Evolutionary conservation across 257 asterid genomes (phyloP), one percentile per base, ranked within the genome.

Genomic region (Nicotiana sylvestris): DNA sequence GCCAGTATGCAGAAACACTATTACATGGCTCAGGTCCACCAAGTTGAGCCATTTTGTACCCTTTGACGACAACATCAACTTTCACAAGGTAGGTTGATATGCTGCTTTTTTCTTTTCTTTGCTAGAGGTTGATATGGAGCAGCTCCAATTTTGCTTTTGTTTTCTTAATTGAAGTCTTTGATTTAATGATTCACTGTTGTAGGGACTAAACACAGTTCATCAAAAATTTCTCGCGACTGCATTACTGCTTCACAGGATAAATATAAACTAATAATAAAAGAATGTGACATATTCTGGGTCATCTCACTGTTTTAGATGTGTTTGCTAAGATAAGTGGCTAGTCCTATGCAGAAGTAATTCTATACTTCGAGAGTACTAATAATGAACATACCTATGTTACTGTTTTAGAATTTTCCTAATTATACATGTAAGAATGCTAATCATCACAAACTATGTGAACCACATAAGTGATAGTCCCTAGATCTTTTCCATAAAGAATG

Each of bases 1-100:
- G 87, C 99, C 99, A n/a, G 99, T 96, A 37, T 96, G 98, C 72
- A 89, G 99, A 90, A 96, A 94, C 90, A 92, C 86, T 74, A 94
- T 96, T 69, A 96, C 99, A 82, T 92, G 97, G 97, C 89, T 94
- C 46, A 91, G 99, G 94, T 93, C 99, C 51, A 90, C 98, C 29
- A 91, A 87, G 74, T 30, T 93, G 86, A 92, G 92, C 57, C 66
- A 37, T 66, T 81, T 92, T 82, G 91, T 96, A 86, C 99, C 99
- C 5, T 96, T 96, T 51, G 98, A 96, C 37, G 99, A 96, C 90
- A 96, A 94, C 87, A 93, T 96, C 88, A 96, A 96, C 88, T 96
- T 96, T 81, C 99, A 96, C 87, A 89, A 96, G 98, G 99, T 94
- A 88, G 25, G 32, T 16, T 27, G 4, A 68, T 8, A 11, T 17